phyloP scores from a whole-genome alignment of 495 filamentous ascomycete species.

The Neurospora sp. region DNA sequence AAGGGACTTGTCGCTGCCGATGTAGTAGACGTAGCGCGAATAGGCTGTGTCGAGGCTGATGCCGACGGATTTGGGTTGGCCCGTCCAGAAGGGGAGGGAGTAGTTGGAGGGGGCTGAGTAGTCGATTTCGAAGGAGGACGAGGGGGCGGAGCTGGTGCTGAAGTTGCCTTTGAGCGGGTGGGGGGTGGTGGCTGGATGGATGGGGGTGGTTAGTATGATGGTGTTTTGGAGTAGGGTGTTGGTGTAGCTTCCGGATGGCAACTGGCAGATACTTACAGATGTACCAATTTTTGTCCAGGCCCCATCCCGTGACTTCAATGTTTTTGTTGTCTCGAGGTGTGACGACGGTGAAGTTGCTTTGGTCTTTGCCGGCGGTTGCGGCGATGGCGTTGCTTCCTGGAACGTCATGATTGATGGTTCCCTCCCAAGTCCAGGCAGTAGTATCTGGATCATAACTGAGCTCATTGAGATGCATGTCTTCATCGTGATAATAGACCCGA shows the following conservation, averaged over 20 bases:
- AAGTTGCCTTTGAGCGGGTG: constrained; percentile 13
- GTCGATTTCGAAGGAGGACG: constrained; percentile 15
- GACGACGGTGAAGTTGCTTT: constrained; percentile 24
- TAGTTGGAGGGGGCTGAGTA: constrained; percentile 18
- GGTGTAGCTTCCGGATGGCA: neutral
- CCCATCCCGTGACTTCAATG: constrained; percentile 17
- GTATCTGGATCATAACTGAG: constrained; percentile 15
- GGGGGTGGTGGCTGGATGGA: constrained; percentile 21
- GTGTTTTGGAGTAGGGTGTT: neutral
- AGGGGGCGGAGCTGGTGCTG: constrained; percentile 13
- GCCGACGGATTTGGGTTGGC: constrained; percentile 15
- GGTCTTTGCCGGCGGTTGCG: constrained; percentile 12
- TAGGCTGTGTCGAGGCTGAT: constrained; percentile 18
- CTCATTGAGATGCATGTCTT: constrained; percentile 16
- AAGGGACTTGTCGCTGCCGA: constrained; percentile 25
- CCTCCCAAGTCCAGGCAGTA: constrained; percentile 13
- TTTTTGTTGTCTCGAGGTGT: constrained; percentile 17
- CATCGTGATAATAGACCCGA: constrained; percentile 28
- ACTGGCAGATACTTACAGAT: constrained; percentile 13
- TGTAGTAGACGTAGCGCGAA: constrained; percentile 25
- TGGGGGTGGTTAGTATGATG: constrained; percentile 3
- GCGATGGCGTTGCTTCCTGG: constrained; percentile 16
- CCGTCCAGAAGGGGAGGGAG: constrained; percentile 21
- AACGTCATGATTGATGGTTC: constrained; percentile 18
- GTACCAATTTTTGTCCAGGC: constrained; percentile 15